Evolutionary conservation across 805 yeast species (phyloP).

Genomic region (Hanseniaspora guilliermondii): DNA sequence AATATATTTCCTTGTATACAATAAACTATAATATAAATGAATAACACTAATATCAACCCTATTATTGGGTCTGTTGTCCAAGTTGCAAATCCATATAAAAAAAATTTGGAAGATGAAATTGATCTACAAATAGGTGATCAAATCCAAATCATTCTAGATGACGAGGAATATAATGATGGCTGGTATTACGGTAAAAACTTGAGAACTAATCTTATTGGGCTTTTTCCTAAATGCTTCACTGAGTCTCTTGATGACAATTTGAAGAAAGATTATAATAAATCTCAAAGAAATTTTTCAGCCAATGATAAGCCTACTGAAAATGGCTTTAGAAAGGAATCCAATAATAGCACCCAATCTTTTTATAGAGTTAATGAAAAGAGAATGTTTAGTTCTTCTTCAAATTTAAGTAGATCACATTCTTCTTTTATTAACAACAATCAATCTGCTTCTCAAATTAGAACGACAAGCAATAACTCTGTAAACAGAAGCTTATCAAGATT

Average conservation of each 20-base stretch:
- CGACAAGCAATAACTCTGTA: background rate
- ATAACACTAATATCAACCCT: slow-evolving; percentile 6
- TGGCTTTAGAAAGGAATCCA: background rate
- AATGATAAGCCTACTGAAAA: background rate
- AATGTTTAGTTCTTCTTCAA: background rate
- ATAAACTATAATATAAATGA: background rate
- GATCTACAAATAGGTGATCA: slow-evolving; percentile 70
- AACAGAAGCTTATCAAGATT: background rate
- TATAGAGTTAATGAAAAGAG: background rate
- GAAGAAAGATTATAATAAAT: background rate
- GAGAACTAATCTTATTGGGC: slow-evolving; percentile 60
- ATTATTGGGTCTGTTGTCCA: slow-evolving; percentile 28
- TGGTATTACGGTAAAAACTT: slow-evolving; percentile 90
- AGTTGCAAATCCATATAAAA: slow-evolving; percentile 76
- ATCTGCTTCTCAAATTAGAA: background rate
- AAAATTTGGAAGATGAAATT: slow-evolving; percentile 83
- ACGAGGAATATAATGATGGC: slow-evolving; percentile 89
- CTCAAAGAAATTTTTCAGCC: background rate
- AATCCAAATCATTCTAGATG: slow-evolving; percentile 82
- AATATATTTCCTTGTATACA: too few relatives aligned
- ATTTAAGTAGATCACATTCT: background rate
- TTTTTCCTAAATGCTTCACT: slow-evolving; percentile 85
- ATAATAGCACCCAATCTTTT: background rate
- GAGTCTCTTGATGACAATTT: slow-evolving; percentile 18
- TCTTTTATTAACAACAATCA: background rate